Conservation (phyloP, 352 stramenopile species). For the Pythium graminicola region DNA sequence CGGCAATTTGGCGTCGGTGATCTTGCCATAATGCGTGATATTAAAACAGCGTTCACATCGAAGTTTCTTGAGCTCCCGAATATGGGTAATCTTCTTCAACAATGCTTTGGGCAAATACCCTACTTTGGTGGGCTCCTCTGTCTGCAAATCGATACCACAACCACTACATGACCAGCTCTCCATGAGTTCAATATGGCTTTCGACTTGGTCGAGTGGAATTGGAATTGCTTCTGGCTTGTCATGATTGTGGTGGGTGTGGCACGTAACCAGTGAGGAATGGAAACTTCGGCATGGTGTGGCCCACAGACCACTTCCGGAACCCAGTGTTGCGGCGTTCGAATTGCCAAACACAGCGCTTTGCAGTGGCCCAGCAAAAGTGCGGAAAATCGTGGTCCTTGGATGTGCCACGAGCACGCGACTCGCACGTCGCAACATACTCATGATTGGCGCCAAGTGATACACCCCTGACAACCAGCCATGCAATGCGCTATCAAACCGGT, state of each 20-base stretch:
- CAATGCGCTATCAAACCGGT: constrained; percentile 8
- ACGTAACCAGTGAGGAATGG: constrained; percentile 1
- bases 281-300: constrained; percentile 1
- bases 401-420: constrained; percentile 10
- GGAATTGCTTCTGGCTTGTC: constrained; percentile 21
- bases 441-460: constrained; percentile 6
- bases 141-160: constrained; percentile 77
- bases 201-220: constrained; percentile 53
- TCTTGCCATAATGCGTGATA: constrained; percentile 84
- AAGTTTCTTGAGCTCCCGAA: constrained; percentile 71
- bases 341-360: constrained; percentile 2
- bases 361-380: neutral
- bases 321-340: neutral
- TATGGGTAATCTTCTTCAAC: constrained; percentile 51
- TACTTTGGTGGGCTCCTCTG: constrained; percentile 47
- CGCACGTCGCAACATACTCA: constrained; percentile 16
- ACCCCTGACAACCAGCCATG: constrained; percentile 15
- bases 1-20: constrained; percentile 74
- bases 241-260: constrained; percentile 8
- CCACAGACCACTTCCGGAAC: constrained; percentile 8
- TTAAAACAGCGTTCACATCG: constrained; percentile 85
- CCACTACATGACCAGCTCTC: constrained; percentile 78
- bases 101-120: constrained; percentile 65
- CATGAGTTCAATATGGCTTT: constrained; percentile 75
- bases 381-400: neutral